Evolutionary conservation across 2,329 filamentous ascomycete species (phyloP), one percentile per base, ranked within the genome.

Genomic region (Phaeosphaeriaceae sp.): DNA sequence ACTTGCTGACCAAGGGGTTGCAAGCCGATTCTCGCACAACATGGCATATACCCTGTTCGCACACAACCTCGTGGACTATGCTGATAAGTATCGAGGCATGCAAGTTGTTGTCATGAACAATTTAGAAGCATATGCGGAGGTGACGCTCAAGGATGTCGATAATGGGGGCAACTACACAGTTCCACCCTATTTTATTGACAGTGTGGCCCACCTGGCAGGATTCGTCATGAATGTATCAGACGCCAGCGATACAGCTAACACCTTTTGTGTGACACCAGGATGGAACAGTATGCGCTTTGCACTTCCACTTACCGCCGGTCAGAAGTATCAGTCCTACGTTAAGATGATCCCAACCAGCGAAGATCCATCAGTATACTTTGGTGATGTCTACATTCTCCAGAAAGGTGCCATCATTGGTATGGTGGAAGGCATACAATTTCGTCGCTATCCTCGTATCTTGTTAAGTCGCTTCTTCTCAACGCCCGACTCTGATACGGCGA

Each of bases 381-480:
- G 76, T n/a, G 76, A 78, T 47, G 66, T 77, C 3, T 76, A 74
- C 43, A 62, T 76, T n/a, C 46, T 76, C 1, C 68, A 74, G 11
- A 64, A 70, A 6, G 58, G 58, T 6, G 49, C 36, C 1, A 62
- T 76, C 13, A 50, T 76, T 1, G 75, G 69, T 1, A 50, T 70
- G 40, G 60, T 74, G 1, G 64, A 56, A 2, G 64, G 61, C 1
- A 63, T 71, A 23, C 47, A 59, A 36, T 69, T 69, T 52, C 54
- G 47, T 11, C 47, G 52, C 6, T 58, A 54, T 36, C 64, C 62
- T 3, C 38, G 64, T 8, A 48, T 62, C 21, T 29, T 66, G 3
- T 44, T 67, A 9, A 51, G 51, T 37, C 56, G 52, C 2, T 64
- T 66, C 43, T 64, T 66, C 48, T 56, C 52, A 7, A 35, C 60